Conservation (phyloP, 2,329 filamentous ascomycete species). For the Neofusicoccum ribis region DNA sequence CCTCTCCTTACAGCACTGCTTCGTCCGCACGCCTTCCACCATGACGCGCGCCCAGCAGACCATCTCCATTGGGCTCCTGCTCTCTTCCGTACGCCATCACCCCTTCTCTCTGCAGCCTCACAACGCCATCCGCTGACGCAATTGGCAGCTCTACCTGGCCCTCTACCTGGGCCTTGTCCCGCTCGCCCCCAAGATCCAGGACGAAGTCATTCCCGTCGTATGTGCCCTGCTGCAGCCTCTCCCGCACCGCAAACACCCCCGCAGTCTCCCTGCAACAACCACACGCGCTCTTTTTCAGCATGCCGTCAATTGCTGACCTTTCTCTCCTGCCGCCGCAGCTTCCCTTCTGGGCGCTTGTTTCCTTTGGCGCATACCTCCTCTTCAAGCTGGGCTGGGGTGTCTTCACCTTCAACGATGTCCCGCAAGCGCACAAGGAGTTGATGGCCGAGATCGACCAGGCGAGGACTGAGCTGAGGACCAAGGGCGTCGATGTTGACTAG, state of each 20-base stretch:
- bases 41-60: constrained; percentile 97
- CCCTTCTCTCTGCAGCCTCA: constrained; percentile 14
- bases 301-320: constrained; percentile 4
- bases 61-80: constrained; percentile 80
- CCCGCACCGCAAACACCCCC: background rate
- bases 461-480: constrained; percentile 68
- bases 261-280: constrained; percentile 15
- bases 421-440: constrained; percentile 84
- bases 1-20: background rate
- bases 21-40: constrained; percentile 8
- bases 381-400: constrained; percentile 90
- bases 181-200: constrained; percentile 73
- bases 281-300: background rate
- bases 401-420: constrained; percentile 94
- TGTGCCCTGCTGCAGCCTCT: constrained; percentile 38
- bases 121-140: background rate
- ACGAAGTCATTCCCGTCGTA: constrained; percentile 87
- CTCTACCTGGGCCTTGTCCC: constrained; percentile 83
- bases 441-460: constrained; percentile 81
- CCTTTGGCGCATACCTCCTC: constrained; percentile 88
- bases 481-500: constrained; percentile 78
- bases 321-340: constrained; percentile 58
- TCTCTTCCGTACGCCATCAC: constrained; percentile 71
- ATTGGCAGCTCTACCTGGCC: constrained; percentile 76
- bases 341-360: constrained; percentile 88